Conservation (phyloP, 2,329 filamentous ascomycete species). For the Beauveria australis region DNA sequence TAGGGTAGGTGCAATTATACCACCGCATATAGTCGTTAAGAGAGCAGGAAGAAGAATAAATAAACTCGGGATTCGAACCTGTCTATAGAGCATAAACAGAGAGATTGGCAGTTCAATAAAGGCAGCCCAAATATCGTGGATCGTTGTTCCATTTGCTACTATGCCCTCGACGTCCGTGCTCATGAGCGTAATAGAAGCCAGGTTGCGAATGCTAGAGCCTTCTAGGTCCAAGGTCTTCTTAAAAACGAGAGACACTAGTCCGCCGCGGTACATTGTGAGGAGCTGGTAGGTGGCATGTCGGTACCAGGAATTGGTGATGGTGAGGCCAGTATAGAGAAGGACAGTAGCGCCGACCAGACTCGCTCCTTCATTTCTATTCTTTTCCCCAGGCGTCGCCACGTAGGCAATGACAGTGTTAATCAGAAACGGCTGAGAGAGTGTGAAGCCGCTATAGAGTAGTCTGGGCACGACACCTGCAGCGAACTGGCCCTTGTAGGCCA, state of each 20-base stretch:
- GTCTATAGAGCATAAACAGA: conserved; percentile 26
- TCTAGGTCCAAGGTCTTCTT: conserved; percentile 32
- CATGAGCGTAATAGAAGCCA: conserved; percentile 36
- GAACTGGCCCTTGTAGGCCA: conserved; percentile 22
- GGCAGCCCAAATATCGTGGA: conserved; percentile 32
- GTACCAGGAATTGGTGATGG: conserved; percentile 25
- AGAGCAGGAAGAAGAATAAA: conserved; percentile 20
- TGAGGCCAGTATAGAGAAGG: conserved; percentile 34
- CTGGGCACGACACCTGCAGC: conserved; percentile 27
- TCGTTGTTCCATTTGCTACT: conserved; percentile 16
- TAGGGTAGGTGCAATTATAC: conserved; percentile 19
- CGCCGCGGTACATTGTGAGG: conserved; percentile 28
- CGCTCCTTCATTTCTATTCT: conserved; percentile 19
- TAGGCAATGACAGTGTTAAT: conserved; percentile 27
- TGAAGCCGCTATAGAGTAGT: conserved; percentile 30
- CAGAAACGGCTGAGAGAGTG: conserved; percentile 37
- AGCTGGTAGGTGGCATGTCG: conserved; percentile 28
- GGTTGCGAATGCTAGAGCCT: conserved; percentile 21
- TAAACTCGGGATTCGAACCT: conserved; percentile 24
- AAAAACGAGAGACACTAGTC: conserved; percentile 38
- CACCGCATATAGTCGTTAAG: conserved; percentile 17
- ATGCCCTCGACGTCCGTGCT: conserved; percentile 35
- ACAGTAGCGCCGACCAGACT: conserved; percentile 33
- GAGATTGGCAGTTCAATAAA: conserved; percentile 29
- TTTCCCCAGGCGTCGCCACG: conserved; percentile 19